Base-by-base conservation (phyloP, 2,329 filamentous ascomycete species). In the Penicillium glabrum region DNA sequence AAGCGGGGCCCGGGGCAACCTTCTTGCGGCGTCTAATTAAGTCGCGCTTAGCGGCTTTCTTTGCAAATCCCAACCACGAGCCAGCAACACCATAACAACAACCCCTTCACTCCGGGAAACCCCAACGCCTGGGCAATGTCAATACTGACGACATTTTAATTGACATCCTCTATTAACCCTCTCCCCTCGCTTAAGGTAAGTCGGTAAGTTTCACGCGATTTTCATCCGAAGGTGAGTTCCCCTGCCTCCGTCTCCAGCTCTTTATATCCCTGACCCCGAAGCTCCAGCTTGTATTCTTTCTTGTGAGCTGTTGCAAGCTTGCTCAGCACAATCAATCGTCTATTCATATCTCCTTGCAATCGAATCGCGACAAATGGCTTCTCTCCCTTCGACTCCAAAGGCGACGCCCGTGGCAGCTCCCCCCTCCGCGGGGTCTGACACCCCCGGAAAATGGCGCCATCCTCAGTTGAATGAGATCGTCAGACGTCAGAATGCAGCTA, bases 401-500 rank as follows among this genome's bases (percentile, higher is more conserved):
- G 66, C 70, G 48, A 58, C 65, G 35, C 64, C 71, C 46, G 60
- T 64, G 16, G 58, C 64, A 49, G 51, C 63, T 46, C 67, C 73
- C 56, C 56, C 63, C 10, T 65, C 68, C n/a, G 63, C 67, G 48
- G 68, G 67, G 48, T 70, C 69, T 9, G 72, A 72, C 19, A 78
- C 77, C 8, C 78, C 90, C 7, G 93, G 93, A 54, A 91, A 88
- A 70, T 99, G 95, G 93, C 86, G 87, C 69, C 95, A 99, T 73
- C 95, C 95, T 33, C 87, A 89, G 61, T 83, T 97, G 62, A 84
- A 91, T 68, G 93, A 98, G 76, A 96, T 99, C 71, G 86, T 89
- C 16, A 84, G 84, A 61, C 87, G 95, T 51, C 90, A 92, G 70
- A 88, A 90, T 72, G 88, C 87, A 21, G 86, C 87, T 14, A 89